phyloP scores from a whole-genome alignment of 2,329 filamentous ascomycete species.

The Dothidotthia symphoricarpi region DNA sequence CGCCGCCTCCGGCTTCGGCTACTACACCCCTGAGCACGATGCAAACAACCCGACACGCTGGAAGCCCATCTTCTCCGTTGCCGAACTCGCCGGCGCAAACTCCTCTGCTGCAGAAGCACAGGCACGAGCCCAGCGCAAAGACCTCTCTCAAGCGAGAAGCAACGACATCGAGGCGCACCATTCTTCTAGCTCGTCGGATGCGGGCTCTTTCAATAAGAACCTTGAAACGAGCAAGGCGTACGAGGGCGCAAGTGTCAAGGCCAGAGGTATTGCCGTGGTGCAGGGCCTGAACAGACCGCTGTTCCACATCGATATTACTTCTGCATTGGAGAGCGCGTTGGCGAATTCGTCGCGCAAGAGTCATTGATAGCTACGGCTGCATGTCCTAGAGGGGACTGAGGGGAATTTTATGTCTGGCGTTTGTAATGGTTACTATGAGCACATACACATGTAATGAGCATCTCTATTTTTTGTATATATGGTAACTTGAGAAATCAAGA shows the following conservation, averaged over 20 bases:
- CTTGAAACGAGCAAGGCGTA: constrained; percentile 35
- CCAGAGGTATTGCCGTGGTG: constrained; percentile 56
- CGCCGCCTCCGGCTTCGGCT: constrained; percentile 85
- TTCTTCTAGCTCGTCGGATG: constrained; percentile 17
- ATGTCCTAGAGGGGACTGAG: background rate
- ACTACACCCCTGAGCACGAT: constrained; percentile 60
- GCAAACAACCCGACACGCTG: constrained; percentile 64
- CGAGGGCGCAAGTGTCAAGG: constrained; percentile 31
- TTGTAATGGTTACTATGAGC: no score
- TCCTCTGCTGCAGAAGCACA: constrained; percentile 73
- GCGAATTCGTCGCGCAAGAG: constrained; percentile 61
- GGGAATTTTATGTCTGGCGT: no score
- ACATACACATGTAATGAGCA: no score
- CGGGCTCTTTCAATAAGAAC: constrained; percentile 35
- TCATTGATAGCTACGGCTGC: constrained; percentile 16
- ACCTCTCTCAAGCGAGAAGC: constrained; percentile 52
- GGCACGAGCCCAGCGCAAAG: constrained; percentile 35
- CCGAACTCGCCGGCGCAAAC: constrained; percentile 74
- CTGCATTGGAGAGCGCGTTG: constrained; percentile 85
- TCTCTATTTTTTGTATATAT: no score
- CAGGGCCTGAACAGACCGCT: constrained; percentile 85
- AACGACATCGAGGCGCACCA: constrained; percentile 19
- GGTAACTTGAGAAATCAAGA: no score
- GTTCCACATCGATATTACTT: constrained; percentile 92
- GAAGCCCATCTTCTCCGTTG: constrained; percentile 92